Percentiles rank a stretch among this genome's conserved stretches.
Conservation (phyloP, 306 rosid species). For the Medicago ruthenica region DNA sequence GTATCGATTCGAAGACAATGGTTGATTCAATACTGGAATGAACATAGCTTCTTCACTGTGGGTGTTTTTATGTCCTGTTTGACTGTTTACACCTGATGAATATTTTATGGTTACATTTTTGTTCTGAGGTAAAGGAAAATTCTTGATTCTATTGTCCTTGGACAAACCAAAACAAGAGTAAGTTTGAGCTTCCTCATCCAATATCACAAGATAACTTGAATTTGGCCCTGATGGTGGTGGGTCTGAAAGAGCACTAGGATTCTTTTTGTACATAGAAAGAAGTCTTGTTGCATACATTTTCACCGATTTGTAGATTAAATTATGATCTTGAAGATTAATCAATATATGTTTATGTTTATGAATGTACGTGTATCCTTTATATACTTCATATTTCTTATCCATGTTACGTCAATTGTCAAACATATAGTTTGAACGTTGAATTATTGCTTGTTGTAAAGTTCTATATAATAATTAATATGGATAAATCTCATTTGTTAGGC, state of each 20-base stretch:
- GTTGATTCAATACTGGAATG: slow-evolving; percentile 69
- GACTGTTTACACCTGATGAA: neutral
- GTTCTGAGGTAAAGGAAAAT: slow-evolving; percentile 57
- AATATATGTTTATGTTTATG: no score
- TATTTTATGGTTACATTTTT: slow-evolving; percentile 37
- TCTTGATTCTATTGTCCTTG: neutral
- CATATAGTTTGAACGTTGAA: no score
- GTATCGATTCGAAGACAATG: slow-evolving; percentile 60
- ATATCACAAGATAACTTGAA: slow-evolving; percentile 47
- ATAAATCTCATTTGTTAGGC: neutral
- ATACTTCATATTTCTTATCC: neutral
- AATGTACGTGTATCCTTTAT: no score
- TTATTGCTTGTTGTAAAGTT: no score
- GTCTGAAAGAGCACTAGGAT: slow-evolving; percentile 34
- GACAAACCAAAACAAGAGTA: slow-evolving; percentile 33
- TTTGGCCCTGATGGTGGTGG: slow-evolving; percentile 50
- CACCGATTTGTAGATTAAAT: neutral
- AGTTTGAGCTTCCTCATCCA: slow-evolving; percentile 46
- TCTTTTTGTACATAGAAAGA: slow-evolving; percentile 44
- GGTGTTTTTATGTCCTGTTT: neutral
- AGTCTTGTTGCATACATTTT: slow-evolving; percentile 53
- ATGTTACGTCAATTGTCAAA: neutral
- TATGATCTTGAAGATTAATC: neutral
- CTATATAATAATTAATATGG: neutral
- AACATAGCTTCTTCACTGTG: slow-evolving; percentile 14